phyloP scores from a whole-genome alignment of 1,284 basidiomycete species.

The Papiliotrema terrestris region DNA sequence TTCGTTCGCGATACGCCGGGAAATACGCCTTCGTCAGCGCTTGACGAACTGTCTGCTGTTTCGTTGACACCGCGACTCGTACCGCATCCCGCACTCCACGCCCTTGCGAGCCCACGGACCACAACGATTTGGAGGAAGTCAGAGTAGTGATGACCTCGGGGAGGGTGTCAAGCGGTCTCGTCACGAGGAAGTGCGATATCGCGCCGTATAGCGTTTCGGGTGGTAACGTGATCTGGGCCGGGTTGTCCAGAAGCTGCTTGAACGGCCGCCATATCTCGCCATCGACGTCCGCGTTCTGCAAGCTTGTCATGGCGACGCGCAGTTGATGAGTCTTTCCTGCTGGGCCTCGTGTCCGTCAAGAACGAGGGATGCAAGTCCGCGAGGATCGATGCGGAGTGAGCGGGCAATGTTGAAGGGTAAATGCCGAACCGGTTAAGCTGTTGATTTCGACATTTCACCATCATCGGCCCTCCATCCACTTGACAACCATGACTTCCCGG shows the following conservation, averaged over 20 bases:
- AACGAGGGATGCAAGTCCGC: too few relatives aligned
- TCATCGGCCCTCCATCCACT: background rate
- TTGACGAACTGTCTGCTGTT: slow-evolving; percentile 6
- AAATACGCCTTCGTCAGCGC: slow-evolving; percentile 13
- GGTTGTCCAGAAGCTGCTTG: background rate
- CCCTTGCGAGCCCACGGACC: slow-evolving; percentile 3
- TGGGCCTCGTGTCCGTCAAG: too few relatives aligned
- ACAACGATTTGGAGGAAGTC: slow-evolving; percentile 21
- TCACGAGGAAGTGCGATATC: slow-evolving; percentile 35
- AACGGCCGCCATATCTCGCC: background rate
- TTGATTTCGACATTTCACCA: background rate
- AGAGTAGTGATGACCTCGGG: slow-evolving; percentile 19
- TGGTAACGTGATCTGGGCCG: slow-evolving; percentile 17
- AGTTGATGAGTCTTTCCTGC: background rate
- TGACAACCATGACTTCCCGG: slow-evolving; percentile 51
- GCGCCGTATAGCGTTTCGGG: slow-evolving; percentile 31
- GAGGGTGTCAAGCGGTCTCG: slow-evolving; percentile 17
- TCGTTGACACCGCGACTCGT: slow-evolving; percentile 9
- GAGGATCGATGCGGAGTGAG: too few relatives aligned
- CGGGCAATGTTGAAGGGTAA: too few relatives aligned
- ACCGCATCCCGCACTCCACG: slow-evolving; percentile 14
- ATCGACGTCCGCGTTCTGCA: background rate
- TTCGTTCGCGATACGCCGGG: background rate
- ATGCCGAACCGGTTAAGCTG: too few relatives aligned
- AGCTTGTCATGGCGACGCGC: background rate